phyloP scores from a whole-genome alignment of 805 yeast genomes.

The Ogataea ganodermae region DNA sequence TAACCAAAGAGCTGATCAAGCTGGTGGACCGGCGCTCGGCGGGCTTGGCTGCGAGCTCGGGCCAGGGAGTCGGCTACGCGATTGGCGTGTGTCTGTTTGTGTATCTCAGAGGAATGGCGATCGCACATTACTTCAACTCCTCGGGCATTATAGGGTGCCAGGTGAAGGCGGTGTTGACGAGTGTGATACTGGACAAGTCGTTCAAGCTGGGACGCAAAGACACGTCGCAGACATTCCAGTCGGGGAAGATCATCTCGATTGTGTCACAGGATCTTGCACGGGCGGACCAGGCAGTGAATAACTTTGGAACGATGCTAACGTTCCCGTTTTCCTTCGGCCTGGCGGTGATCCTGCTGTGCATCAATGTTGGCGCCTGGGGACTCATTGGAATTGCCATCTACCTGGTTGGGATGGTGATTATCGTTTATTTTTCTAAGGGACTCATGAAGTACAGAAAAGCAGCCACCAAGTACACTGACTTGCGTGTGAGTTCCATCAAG shows the following conservation, averaged over 20 bases:
- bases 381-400: slow-evolving; percentile 68
- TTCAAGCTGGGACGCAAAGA: slow-evolving; percentile 59
- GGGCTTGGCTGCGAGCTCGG: slow-evolving; percentile 43
- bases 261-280: slow-evolving; percentile 80
- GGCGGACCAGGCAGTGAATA: slow-evolving; percentile 68
- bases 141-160: slow-evolving; percentile 66
- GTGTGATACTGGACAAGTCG: slow-evolving; percentile 65
- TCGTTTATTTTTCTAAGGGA: slow-evolving; percentile 48
- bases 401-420: slow-evolving; percentile 47
- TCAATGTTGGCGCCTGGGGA: slow-evolving; percentile 72
- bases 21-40: slow-evolving; percentile 55
- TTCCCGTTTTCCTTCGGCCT: slow-evolving; percentile 64
- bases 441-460: slow-evolving; percentile 54
- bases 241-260: slow-evolving; percentile 71
- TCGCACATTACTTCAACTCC: slow-evolving; percentile 63
- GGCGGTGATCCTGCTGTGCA: slow-evolving; percentile 60
- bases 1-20: slow-evolving; percentile 61
- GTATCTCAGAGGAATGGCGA: slow-evolving; percentile 44
- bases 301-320: slow-evolving; percentile 61
- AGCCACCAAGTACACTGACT: slow-evolving; percentile 67
- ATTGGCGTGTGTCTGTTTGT: slow-evolving; percentile 65
- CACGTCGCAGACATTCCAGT: slow-evolving; percentile 55
- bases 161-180: slow-evolving; percentile 65
- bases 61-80: slow-evolving; percentile 63
- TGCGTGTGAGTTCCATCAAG: slow-evolving; percentile 70